These are phyloP conservation scores for Fragaria nilgerrensis DNA, from an alignment of 306 rosid genomes.

Conservation along the genomic window DNA sequence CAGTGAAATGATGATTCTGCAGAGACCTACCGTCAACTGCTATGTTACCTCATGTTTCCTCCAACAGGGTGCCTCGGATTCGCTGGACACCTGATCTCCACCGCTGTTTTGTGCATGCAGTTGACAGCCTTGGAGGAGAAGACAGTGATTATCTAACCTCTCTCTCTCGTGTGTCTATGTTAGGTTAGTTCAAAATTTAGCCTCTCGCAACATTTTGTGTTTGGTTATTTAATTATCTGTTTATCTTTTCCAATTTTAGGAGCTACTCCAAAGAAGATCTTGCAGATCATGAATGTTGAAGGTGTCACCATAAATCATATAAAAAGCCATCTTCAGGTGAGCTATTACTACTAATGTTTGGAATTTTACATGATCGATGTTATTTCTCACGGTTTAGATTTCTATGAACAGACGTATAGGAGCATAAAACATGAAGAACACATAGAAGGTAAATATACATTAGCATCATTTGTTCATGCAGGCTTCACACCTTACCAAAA, in stretches of 20 bases:
- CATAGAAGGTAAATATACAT: constrained; percentile 48
- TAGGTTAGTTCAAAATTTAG: too few relatives aligned
- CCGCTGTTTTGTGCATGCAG: constrained; percentile 74
- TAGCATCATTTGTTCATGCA: background rate
- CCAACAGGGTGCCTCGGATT: constrained; percentile 61
- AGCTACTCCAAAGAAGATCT: constrained; percentile 77
- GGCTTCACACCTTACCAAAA: background rate
- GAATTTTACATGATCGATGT: background rate
- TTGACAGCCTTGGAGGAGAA: constrained; percentile 78
- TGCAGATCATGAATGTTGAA: constrained; percentile 67
- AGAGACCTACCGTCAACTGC: constrained; percentile 5
- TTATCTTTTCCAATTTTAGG: constrained; percentile 38
- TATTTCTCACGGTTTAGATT: constrained; percentile 25
- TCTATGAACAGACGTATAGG: constrained; percentile 73
- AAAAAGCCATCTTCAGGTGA: constrained; percentile 93
- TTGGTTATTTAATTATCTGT: background rate
- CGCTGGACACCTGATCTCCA: constrained; percentile 89
- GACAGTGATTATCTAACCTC: constrained; percentile 40
- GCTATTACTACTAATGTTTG: background rate
- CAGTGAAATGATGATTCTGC: constrained; percentile 27
- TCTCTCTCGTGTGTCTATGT: background rate
- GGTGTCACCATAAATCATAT: constrained; percentile 77
- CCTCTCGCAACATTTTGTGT: background rate
- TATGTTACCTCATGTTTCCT: constrained; percentile 49
- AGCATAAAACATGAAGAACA: constrained; percentile 62